Evolutionary conservation across 345 rosid genomes (phyloP), one percentile per base, ranked within the genome.

Genomic region (Ceriops decandra): DNA sequence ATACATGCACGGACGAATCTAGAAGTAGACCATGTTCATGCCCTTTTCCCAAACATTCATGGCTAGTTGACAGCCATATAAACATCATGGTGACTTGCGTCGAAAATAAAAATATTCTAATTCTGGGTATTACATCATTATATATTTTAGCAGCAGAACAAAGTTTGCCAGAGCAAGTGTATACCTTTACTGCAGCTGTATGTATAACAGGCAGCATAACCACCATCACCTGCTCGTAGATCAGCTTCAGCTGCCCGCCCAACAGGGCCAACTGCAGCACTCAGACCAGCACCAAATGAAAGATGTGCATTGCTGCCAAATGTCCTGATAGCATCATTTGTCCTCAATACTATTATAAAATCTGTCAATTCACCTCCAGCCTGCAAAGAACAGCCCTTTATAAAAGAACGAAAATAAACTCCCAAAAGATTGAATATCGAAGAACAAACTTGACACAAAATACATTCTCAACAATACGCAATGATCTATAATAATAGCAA

Each of bases 181-280:
- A 35, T 83, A 95, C 99, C 98, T 95, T 95, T 95, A 75, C 97
- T 90, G 82, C 99, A 88, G 77, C 99, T 95, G 78, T 95, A 95
- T 5, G 99, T 90, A 74, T 95, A 95, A 76, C 97, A 90, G 69
- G 99, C 92, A 51, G 97, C 90, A 85, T 73, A 91, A 76, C 99
- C 98, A 68, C 95, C 92, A 66, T 86, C 90, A 63, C 99, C 98
- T 74, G 96, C 97, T 68, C 96, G 85, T 24, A 95, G 61, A 79
- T 82, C 96, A 52, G 98, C 99, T 83, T 88, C 99, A 74, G 74
- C 85, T 72, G 95, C 86, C 65, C 98, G 84, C 68, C 99, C 98
- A 67, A 87, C 63, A 26, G 58, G 78, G 68, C 93, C 98, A 64
- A 82, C 90, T 11, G 99, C 99, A 16, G 96, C 99, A 68, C 96